These are phyloP conservation scores for Penstemon eatonii DNA, from an alignment of 257 asterid species.

Conservation along the genomic window DNA sequence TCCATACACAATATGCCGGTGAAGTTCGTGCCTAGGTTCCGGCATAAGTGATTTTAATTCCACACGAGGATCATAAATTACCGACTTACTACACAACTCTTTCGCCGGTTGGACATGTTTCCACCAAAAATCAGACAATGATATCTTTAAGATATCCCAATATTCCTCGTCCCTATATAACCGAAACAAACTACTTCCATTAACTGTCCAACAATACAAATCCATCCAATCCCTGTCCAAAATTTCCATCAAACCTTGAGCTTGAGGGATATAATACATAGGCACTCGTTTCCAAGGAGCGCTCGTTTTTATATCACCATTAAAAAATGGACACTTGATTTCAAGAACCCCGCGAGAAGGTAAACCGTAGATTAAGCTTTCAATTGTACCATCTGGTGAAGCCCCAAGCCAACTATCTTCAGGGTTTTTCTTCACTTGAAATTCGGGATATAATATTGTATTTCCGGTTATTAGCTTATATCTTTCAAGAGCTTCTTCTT, in stretches of 20 bases:
- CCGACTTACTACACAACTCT: conserved; percentile 42
- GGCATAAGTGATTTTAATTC: conserved; percentile 55
- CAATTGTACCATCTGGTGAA: conserved; percentile 76
- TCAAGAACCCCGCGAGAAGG: conserved; percentile 70
- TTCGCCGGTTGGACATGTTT: conserved; percentile 82
- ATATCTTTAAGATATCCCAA: conserved; percentile 58
- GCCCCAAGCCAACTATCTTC: conserved; percentile 77
- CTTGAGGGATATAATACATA: conserved; percentile 75
- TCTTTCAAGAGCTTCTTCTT: conserved; percentile 72
- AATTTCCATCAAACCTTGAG: conserved; percentile 93
- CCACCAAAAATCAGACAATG: conserved; percentile 95
- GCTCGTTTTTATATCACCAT: conserved; percentile 50
- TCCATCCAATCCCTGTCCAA: conserved; percentile 89
- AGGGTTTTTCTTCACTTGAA: conserved; percentile 47
- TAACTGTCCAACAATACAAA: conserved; percentile 68
- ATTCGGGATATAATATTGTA: conserved; percentile 46
- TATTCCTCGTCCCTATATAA: conserved; percentile 58
- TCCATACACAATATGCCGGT: conserved; percentile 37
- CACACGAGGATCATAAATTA: conserved; percentile 51
- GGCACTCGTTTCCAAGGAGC: conserved; percentile 74
- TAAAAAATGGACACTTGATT: conserved; percentile 73
- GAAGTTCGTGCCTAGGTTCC: conserved; percentile 59
- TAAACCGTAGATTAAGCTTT: conserved; percentile 43
- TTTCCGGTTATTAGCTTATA: conserved; percentile 65
- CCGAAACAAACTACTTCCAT: conserved; percentile 84